Base-by-base conservation (phyloP, 345 rosid species). In the Luvunga scandens region DNA sequence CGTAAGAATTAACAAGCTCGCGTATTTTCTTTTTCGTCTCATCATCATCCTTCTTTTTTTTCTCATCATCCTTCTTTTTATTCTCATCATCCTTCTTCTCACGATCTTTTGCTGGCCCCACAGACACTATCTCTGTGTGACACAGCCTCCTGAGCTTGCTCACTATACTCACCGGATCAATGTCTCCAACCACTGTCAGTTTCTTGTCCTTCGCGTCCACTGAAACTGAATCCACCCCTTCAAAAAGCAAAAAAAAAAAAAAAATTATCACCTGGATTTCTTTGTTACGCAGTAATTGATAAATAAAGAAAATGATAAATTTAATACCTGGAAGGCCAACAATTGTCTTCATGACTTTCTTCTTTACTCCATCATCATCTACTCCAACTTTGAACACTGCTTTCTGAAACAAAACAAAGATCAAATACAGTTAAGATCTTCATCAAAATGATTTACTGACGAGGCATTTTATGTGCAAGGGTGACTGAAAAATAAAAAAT, bases 201-300 rank as follows among this genome's bases (percentile, higher is more conserved):
- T 91, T 89, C 75, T 84, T 84, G 21, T 90, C 89, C 85, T 92
- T 87, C 80, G 77, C 73, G 69, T 92, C 92, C 75, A 89, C 22
- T 60, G 87, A 21, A 27, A 90, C 45, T 1, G 93, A 88, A 19
- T 81, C 84, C 39, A 93, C 90, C 72, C 93, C 91, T 86, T 31
- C 16, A 10, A 1, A 59, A 39, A 22, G 25, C 28, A 59, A 59
- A 24, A 24, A 2, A 22, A 0, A 60, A 25, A 22, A 0, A 60
- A 9, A 60, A 16, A 16, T 1, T 2, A 53, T 16, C 21, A 10
- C 3, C 34, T 1, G n/a, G 14, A 2, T 45, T 45, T 45, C 16
- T 12, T 2, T 53, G 5, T 18, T 53, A 1, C 25, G 70, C 10
- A 70, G 4, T 8, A 0, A 9, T 33, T 34, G 2, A 63, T 5